phyloP scores from a whole-genome alignment of 2,329 filamentous ascomycete species.

The Aspergillus hortae region DNA sequence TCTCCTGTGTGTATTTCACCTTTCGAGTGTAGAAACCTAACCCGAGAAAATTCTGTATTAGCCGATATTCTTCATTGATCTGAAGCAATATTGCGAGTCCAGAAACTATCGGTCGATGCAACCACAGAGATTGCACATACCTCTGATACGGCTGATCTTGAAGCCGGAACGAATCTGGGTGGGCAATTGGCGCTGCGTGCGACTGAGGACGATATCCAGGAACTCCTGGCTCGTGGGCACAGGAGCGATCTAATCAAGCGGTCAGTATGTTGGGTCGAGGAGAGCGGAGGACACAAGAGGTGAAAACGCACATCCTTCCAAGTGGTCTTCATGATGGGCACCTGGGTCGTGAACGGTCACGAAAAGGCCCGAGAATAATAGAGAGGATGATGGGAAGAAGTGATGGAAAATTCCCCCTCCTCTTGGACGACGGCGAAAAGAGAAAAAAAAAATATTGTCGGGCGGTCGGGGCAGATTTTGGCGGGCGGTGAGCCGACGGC shows the following conservation, averaged over 20 bases:
- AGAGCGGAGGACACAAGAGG: not conserved
- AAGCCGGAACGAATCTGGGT: slow-evolving; percentile 96
- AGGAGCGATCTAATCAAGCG: slow-evolving; percentile 62
- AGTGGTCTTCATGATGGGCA: slow-evolving; percentile 55
- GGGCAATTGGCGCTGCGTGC: slow-evolving; percentile 87
- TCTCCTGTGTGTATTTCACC: slow-evolving; percentile 97
- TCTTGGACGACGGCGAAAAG: slow-evolving; percentile 6
- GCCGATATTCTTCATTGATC: slow-evolving; percentile 11
- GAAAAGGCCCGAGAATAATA: slow-evolving; percentile 7
- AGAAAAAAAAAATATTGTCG: slow-evolving; percentile 16
- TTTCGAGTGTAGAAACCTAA: slow-evolving; percentile 91
- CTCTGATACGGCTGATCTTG: slow-evolving; percentile 87
- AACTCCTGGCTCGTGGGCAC: slow-evolving; percentile 94
- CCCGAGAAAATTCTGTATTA: slow-evolving; percentile 24
- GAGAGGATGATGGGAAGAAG: slow-evolving; percentile 4
- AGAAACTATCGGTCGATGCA: not conserved
- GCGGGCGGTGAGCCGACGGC: slow-evolving; percentile 12
- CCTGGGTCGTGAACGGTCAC: slow-evolving; percentile 24
- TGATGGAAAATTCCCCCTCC: not conserved
- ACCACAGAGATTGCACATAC: slow-evolving; percentile 26
- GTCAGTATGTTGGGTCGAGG: slow-evolving; percentile 8
- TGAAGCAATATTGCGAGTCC: not conserved
- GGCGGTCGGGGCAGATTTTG: slow-evolving; percentile 18
- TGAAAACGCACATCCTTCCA: slow-evolving; percentile 52
- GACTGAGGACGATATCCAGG: slow-evolving; percentile 91